phyloP scores from a whole-genome alignment of 2,329 filamentous ascomycete genomes.

The Phyllosticta capitalensis region DNA sequence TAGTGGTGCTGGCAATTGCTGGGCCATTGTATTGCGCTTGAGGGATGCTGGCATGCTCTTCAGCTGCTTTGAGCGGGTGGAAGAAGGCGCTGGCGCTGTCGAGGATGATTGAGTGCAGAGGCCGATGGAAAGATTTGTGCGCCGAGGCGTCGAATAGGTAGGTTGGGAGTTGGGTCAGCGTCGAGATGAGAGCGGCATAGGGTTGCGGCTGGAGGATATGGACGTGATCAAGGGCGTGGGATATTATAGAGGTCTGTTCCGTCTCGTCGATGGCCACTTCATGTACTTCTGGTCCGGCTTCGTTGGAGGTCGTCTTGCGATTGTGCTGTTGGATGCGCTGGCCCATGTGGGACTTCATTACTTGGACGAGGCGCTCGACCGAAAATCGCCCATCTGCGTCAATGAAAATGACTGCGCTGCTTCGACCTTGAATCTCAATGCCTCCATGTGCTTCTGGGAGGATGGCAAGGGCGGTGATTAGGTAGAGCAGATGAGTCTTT shows the following conservation, averaged over 20 bases:
- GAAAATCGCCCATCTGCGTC: constrained; percentile 49
- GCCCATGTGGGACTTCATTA: constrained; percentile 24
- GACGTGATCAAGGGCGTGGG: constrained; percentile 41
- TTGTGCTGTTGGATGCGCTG: neutral
- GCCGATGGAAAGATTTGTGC: constrained; percentile 39
- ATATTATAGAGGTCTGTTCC: constrained; percentile 22
- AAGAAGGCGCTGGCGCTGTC: constrained; percentile 48
- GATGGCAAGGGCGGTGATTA: constrained; percentile 42
- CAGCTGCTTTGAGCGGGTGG: constrained; percentile 41
- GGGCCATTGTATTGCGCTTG: neutral
- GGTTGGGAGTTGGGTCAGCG: constrained; percentile 35
- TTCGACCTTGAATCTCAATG: constrained; percentile 34
- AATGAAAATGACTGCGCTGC: constrained; percentile 44
- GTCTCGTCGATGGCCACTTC: neutral
- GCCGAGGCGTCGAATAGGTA: constrained; percentile 39
- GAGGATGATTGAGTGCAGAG: constrained; percentile 43
- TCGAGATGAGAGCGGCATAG: constrained; percentile 40
- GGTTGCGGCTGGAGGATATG: constrained; percentile 50
- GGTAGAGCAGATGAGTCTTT: constrained; percentile 51
- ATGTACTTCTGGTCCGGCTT: neutral
- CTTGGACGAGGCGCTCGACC: constrained; percentile 35
- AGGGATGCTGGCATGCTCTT: neutral
- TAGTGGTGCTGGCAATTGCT: constrained; percentile 1
- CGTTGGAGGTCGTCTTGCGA: neutral
- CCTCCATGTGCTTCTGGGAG: constrained; percentile 33